Evolutionary conservation across 202 grass and related monocot species (phyloP).

Genomic region (Carex sylvatica): DNA sequence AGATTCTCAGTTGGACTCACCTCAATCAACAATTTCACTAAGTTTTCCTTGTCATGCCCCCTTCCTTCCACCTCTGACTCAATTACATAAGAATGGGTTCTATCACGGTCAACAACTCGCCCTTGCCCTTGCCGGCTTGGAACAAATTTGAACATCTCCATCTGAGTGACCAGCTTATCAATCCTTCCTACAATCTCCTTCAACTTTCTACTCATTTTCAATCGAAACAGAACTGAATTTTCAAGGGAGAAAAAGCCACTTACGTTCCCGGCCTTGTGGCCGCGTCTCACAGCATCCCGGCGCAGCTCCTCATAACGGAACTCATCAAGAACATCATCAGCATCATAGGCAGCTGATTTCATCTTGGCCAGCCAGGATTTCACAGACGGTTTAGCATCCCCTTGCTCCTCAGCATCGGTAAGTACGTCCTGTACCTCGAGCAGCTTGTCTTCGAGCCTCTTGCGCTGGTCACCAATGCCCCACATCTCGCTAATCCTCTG

Average conservation of each 20-base stretch:
- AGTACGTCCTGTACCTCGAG: no score
- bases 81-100: not conserved
- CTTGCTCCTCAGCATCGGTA: no score
- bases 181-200: not conserved
- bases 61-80: slow-evolving; percentile 15
- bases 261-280: not conserved
- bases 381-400: not conserved
- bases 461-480: no score
- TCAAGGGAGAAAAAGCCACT: not conserved
- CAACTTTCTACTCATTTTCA: slow-evolving; percentile 20
- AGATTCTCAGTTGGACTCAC: not conserved
- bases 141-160: not conserved
- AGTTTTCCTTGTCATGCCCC: slow-evolving; percentile 17
- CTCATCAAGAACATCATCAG: slow-evolving; percentile 24
- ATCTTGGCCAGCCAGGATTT: slow-evolving; percentile 14
- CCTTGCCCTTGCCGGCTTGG: not conserved
- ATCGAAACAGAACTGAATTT: slow-evolving; percentile 3
- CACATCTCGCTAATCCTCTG: no score
- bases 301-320: slow-evolving; percentile 21
- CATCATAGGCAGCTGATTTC: slow-evolving; percentile 22
- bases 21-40: slow-evolving; percentile 9
- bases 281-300: not conserved
- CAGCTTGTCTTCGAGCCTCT: no score
- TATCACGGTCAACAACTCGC: not conserved
- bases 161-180: not conserved